Percentiles rank a stretch among this genome's conserved stretches.
Conservation (phyloP, 352 stramenopile genomes). For the Phytophthora vignae region DNA sequence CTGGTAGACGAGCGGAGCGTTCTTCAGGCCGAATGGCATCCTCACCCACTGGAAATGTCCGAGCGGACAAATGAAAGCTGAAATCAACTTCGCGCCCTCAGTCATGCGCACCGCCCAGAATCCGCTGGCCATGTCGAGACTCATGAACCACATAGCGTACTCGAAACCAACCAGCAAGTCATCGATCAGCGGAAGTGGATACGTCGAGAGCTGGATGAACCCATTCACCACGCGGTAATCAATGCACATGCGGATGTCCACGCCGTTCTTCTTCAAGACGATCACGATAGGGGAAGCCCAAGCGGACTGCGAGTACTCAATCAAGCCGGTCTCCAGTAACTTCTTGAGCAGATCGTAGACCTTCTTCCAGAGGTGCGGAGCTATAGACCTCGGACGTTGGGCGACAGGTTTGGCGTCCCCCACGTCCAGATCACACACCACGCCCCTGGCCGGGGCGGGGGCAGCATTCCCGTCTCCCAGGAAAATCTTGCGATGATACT, state of each 20-base stretch:
- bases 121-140: conserved; percentile 1
- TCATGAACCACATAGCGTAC: not conserved
- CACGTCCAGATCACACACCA: conserved; percentile 3
- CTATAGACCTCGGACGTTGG: not conserved
- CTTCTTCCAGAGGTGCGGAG: not conserved
- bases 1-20: not conserved
- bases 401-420: not conserved
- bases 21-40: conserved; percentile 6
- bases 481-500: conserved; percentile 5
- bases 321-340: not conserved
- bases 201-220: not conserved
- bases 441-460: not conserved
- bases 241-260: conserved; percentile 10
- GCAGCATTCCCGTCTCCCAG: conserved; percentile 13
- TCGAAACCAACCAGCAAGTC: not conserved
- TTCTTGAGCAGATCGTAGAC: not conserved
- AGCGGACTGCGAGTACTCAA: not conserved
- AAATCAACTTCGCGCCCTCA: not conserved
- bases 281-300: conserved; percentile 3
- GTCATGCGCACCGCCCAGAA: conserved; percentile 1
- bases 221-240: conserved; percentile 3
- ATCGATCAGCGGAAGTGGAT: conserved; percentile 8
- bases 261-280: conserved; percentile 8
- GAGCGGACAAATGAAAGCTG: conserved; percentile 1
- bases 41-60: conserved; percentile 11